Percentiles rank a stretch among this genome's conserved stretches.
These are phyloP conservation scores for Adansonia rubrostipa DNA, from an alignment of 441 rosid genomes.

Conservation along the genomic window DNA sequence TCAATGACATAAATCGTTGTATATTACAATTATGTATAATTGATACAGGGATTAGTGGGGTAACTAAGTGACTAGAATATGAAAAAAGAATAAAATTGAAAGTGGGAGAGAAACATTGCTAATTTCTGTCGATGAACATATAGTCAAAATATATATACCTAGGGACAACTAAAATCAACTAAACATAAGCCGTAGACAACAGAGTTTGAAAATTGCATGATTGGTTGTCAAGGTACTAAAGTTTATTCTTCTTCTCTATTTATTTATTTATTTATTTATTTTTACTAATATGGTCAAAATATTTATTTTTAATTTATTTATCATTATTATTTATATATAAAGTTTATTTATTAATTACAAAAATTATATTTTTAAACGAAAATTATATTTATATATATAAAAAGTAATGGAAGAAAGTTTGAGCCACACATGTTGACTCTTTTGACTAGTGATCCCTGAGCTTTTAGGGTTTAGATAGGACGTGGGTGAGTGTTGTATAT, in stretches of 20 bases:
- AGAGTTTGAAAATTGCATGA: neutral
- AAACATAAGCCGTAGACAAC: neutral
- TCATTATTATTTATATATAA: neutral
- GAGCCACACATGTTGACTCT: too few relatives aligned
- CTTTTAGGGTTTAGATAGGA: neutral
- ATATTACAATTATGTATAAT: neutral
- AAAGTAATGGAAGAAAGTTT: neutral
- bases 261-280: too few relatives aligned
- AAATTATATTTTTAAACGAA: too few relatives aligned
- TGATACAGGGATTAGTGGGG: neutral
- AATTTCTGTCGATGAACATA: neutral
- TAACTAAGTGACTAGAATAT: neutral
- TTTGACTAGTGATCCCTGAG: too few relatives aligned
- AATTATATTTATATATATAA: too few relatives aligned
- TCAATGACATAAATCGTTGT: neutral
- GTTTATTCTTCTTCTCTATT: neutral
- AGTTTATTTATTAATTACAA: neutral
- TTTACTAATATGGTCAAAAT: neutral
- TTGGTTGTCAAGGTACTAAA: neutral
- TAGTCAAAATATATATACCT: neutral
- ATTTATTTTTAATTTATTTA: neutral
- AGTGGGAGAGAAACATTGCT: neutral
- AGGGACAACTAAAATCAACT: neutral
- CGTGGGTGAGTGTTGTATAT: neutral
- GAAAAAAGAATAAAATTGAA: neutral